Evolutionary conservation across 202 grass and related monocot genomes (phyloP), one percentile per base, ranked within the genome.

Genomic region (Miscanthus sacchariflorus): DNA sequence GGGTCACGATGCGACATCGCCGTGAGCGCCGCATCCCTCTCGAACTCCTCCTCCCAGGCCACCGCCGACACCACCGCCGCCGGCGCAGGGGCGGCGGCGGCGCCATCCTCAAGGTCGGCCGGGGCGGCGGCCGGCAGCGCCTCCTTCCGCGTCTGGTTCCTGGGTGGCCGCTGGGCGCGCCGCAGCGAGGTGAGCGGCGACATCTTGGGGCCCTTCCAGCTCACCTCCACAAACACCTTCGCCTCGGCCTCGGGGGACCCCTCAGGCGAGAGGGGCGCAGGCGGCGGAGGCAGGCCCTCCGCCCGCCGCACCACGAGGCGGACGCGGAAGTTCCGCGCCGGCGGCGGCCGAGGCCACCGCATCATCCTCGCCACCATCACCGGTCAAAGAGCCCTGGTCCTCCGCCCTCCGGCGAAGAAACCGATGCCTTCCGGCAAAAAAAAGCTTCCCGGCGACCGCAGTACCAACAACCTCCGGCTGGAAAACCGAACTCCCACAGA

Each of bases 31-130:
- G 89, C 88, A 3, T 90, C 90, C 49, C 73, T 89, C 85, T 90
- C 88, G 87, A 99, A 99, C 82, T 95, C 97, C 84, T 99, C 97
- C 6, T 93, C 95, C 97, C 94, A 99, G 63, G 74, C 88, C 39
- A 84, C 91, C 10, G 17, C 49, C 14, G 48, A 0, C 46, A 4
- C 86, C 44, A 84, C 91, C 18, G 23, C 13, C 49, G 49, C 5
- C 58, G 43, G 28, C 30, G 56, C 6, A n/a, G 73, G 23, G 11
- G 49, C 14, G 14, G 63, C 15, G 67, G 67, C 76, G 5, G 50
- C 28, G 12, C 59, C 78, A 10, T 74, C 88, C 39, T 63, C 87
- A 33, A 27, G 42, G 45, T 33, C 63, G 19, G 82, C 67, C 33
- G 10, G 13, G 81, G 48, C 67, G 27, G 82, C 72, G 23, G 77